Evolutionary conservation across 345 rosid species (phyloP).

Genomic region (Sonneratia alba): DNA sequence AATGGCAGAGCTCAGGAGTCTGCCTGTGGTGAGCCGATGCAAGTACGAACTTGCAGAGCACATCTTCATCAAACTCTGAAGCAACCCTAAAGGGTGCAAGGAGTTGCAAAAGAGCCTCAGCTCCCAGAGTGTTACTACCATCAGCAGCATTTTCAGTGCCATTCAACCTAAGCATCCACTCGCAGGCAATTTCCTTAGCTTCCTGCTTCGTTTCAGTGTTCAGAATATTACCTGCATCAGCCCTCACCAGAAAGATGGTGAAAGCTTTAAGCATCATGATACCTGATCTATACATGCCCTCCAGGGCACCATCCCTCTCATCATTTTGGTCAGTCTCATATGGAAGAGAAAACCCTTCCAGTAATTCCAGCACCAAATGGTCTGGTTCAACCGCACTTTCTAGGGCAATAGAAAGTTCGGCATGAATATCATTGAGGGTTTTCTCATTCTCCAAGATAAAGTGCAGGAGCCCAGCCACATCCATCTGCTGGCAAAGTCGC

Average conservation of each 20-base stretch:
- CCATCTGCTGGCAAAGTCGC: constrained; percentile 58
- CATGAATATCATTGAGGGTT: constrained; percentile 26
- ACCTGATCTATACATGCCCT: constrained; percentile 48
- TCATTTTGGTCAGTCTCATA: constrained; percentile 29
- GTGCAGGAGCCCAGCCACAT: constrained; percentile 44
- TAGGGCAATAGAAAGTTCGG: constrained; percentile 46
- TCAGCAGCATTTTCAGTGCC: constrained; percentile 38
- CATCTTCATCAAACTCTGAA: constrained; percentile 54
- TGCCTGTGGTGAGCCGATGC: constrained; percentile 43
- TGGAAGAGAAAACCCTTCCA: constrained; percentile 42
- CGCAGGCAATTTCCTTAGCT: constrained; percentile 64
- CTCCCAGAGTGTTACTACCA: constrained; percentile 46
- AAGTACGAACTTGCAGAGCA: constrained; percentile 60
- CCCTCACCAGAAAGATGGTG: constrained; percentile 40
- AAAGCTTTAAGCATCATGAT: constrained; percentile 42
- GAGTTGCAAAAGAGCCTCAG: constrained; percentile 57
- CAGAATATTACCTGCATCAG: constrained; percentile 43
- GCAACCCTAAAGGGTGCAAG: constrained; percentile 57
- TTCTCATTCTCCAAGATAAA: constrained; percentile 38
- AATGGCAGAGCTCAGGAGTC: constrained; percentile 55
- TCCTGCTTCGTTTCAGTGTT: constrained; percentile 50
- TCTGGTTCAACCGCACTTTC: constrained; percentile 56
- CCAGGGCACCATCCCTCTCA: constrained; percentile 45
- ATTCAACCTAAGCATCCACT: constrained; percentile 54
- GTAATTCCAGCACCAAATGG: constrained; percentile 48